Conservation (phyloP, 192 early-diverging fungal species). For the Rhizoclosmatium sp. region DNA sequence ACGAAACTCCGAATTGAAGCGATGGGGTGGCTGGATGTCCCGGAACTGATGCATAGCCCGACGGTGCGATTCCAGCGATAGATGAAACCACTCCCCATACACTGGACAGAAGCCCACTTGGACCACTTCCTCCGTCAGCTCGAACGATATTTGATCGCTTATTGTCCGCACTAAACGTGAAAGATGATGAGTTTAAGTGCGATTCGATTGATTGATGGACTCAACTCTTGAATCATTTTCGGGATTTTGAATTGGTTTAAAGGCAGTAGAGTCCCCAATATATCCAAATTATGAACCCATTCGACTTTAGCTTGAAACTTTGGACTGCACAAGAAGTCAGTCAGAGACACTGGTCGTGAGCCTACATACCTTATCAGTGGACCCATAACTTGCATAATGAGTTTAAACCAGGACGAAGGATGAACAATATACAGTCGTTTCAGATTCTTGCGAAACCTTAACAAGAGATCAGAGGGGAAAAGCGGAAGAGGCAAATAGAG, state of each 20-base stretch:
- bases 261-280: slow-evolving; percentile 72
- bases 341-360: background rate
- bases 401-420: slow-evolving; percentile 81
- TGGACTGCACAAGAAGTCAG: slow-evolving; percentile 60
- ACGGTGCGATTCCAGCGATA: too few relatives aligned
- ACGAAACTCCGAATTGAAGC: slow-evolving; percentile 72
- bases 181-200: too few relatives aligned
- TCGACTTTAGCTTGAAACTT: slow-evolving; percentile 89
- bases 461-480: background rate
- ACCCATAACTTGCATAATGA: slow-evolving; percentile 87
- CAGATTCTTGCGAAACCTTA: slow-evolving; percentile 85
- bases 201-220: too few relatives aligned
- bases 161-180: too few relatives aligned
- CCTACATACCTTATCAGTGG: slow-evolving; percentile 77
- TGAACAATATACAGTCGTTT: slow-evolving; percentile 93
- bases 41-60: too few relatives aligned
- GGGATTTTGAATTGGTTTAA: slow-evolving; percentile 82
- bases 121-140: background rate
- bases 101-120: too few relatives aligned
- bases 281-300: slow-evolving; percentile 77
- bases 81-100: too few relatives aligned
- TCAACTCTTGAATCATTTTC: slow-evolving; percentile 65
- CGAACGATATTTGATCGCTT: too few relatives aligned
- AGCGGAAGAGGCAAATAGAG: background rate
- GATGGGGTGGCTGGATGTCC: background rate